Percentiles rank a stretch among this genome's conserved stretches.
Evolutionary conservation across 2,329 filamentous ascomycete genomes (phyloP).

Genomic region (Trichoderma sp.): DNA sequence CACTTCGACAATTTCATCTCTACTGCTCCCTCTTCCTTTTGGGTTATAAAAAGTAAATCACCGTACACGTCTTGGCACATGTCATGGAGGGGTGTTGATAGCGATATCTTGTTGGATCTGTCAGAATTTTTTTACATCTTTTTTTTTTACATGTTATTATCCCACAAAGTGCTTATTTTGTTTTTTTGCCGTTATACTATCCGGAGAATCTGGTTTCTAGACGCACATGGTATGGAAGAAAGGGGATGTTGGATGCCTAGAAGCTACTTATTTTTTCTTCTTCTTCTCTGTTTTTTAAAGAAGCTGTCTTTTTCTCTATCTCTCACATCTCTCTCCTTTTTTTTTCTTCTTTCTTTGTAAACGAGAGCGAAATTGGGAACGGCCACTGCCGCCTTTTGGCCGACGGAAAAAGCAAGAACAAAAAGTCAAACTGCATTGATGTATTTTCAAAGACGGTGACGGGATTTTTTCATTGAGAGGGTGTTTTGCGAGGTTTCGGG

Average conservation of each 20-base stretch:
- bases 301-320: background rate
- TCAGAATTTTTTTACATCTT: conserved; percentile 3
- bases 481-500: background rate
- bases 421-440: conserved; percentile 2
- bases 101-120: conserved; percentile 19
- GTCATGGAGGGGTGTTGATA: conserved; percentile 19
- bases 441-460: background rate
- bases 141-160: background rate
- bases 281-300: background rate
- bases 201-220: conserved; percentile 13
- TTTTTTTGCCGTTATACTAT: background rate
- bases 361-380: background rate
- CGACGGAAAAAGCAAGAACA: conserved; percentile 1
- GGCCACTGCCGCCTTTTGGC: background rate
- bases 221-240: conserved; percentile 7
- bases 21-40: conserved; percentile 10
- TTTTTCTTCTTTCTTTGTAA: conserved; percentile 2
- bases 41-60: conserved; percentile 18
- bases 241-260: conserved; percentile 12
- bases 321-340: background rate
- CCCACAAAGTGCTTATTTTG: background rate
- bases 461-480: background rate
- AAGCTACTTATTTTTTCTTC: conserved; percentile 3
- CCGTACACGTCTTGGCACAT: conserved; percentile 18
- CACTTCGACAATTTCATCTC: conserved; percentile 3